A percentile compares a stretch with the other conserved stretches of the same genome.
Conservation (phyloP, 768 basidiomycete species). For the Rhodotorula taiwanensis region DNA sequence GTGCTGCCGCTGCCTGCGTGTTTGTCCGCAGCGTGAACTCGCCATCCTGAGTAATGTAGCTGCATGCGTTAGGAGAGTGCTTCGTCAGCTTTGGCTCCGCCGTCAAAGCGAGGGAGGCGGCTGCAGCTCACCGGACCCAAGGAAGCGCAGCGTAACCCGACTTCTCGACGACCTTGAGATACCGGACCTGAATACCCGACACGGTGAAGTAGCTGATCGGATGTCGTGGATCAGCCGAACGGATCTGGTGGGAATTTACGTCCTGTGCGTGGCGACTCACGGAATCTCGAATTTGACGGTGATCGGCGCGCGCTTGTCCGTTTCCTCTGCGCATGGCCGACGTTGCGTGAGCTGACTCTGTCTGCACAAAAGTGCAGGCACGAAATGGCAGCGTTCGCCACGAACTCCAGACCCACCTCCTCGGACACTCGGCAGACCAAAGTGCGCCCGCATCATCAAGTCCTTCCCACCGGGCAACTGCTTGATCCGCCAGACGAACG, state of each 20-base stretch:
- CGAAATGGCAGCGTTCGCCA: neutral
- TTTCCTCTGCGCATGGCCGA: constrained; percentile 55
- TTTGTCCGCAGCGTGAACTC: constrained; percentile 37
- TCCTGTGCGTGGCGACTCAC: too few species aligned
- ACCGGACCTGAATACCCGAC: constrained; percentile 67
- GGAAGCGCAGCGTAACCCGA: constrained; percentile 93
- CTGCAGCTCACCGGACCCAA: constrained; percentile 78
- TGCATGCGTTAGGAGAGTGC: too few species aligned
- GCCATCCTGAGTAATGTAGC: constrained; percentile 46
- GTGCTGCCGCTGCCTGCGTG: constrained; percentile 3
- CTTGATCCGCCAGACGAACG: constrained; percentile 99
- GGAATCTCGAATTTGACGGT: constrained; percentile 98
- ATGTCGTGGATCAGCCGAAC: too few species aligned
- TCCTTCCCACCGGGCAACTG: constrained; percentile 91
- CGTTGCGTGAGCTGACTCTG: neutral
- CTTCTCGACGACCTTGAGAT: constrained; percentile 98
- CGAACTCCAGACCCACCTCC: constrained; percentile 70
- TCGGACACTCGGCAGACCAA: constrained; percentile 87
- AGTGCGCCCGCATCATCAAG: constrained; percentile 96
- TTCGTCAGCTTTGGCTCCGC: too few species aligned
- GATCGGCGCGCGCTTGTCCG: constrained; percentile 86
- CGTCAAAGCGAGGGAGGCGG: too few species aligned
- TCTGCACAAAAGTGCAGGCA: too few species aligned
- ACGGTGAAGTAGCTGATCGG: constrained; percentile 72
- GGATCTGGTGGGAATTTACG: too few species aligned